phyloP scores from a whole-genome alignment of 495 filamentous ascomycete species.

The Penicillium flavigenum region DNA sequence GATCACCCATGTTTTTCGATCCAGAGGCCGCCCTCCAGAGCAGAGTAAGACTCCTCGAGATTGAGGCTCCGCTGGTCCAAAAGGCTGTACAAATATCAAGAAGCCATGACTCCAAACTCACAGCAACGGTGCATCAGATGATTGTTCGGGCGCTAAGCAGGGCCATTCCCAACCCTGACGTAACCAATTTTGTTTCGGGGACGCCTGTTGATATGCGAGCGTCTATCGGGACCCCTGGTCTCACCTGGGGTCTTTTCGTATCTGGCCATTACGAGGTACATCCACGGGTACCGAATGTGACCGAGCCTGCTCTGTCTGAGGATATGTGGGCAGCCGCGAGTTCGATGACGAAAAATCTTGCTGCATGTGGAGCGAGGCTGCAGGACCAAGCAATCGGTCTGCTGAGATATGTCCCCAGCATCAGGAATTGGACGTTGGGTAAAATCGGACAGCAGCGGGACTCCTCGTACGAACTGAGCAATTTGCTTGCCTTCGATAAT shows the following conservation, averaged over 20 bases:
- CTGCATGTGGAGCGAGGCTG: constrained; percentile 17
- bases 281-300: constrained; percentile 1
- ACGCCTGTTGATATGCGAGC: constrained; percentile 28
- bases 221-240: constrained; percentile 18
- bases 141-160: constrained; percentile 25
- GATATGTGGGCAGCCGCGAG: constrained; percentile 24
- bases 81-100: constrained; percentile 17
- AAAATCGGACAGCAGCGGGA: constrained; percentile 27
- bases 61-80: constrained; percentile 19
- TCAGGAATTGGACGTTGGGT: constrained; percentile 21
- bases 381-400: constrained; percentile 31
- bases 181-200: constrained; percentile 26
- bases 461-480: constrained; percentile 31
- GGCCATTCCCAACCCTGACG: constrained; percentile 11
- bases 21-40: not conserved
- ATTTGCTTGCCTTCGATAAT: constrained; percentile 27
- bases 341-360: constrained; percentile 21
- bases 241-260: constrained; percentile 25
- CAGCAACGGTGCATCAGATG: constrained; percentile 23
- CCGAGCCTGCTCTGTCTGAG: constrained; percentile 13
- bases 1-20: constrained; percentile 23
- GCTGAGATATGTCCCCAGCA: constrained; percentile 25
- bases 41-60: constrained; percentile 21
- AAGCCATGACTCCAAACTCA: constrained; percentile 24
- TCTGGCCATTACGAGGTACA: constrained; percentile 19